These are phyloP conservation scores for Stereum hirsutum DNA, from an alignment of 1,284 basidiomycete species.

Conservation along the genomic window DNA sequence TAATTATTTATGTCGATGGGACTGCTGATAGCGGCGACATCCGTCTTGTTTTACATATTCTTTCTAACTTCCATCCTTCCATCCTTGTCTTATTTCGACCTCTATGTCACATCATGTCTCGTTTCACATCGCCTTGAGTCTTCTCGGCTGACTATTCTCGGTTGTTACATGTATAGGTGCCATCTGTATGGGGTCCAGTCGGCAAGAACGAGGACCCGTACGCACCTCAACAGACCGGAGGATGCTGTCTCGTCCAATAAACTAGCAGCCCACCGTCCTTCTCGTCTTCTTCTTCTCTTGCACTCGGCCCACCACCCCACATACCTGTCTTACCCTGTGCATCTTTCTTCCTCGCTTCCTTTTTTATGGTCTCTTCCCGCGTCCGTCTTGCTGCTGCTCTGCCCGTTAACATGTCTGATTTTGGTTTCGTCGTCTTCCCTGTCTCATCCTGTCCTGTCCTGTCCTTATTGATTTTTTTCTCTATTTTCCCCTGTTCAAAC, in stretches of 20 bases:
- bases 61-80: not conserved
- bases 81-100: not conserved
- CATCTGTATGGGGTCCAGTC: conserved; percentile 88
- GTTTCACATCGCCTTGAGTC: not conserved
- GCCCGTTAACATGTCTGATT: not conserved
- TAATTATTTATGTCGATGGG: too few species aligned
- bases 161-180: conserved; percentile 43
- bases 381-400: not conserved
- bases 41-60: too few species aligned
- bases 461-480: not conserved
- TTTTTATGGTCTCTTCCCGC: not conserved
- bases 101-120: too few species aligned
- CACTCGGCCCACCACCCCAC: not conserved
- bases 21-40: too few species aligned
- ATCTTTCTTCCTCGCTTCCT: not conserved
- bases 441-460: not conserved
- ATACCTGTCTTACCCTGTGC: not conserved
- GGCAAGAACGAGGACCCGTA: conserved; percentile 79
- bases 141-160: conserved; percentile 7
- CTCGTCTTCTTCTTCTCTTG: not conserved
- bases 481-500: not conserved
- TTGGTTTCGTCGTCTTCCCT: not conserved
- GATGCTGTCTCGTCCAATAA: conserved; percentile 12
- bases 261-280: not conserved
- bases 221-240: conserved; percentile 36